Evolutionary conservation across 768 basidiomycete genomes (phyloP), one percentile per base, ranked within the genome.

Genomic region (Suillus occidentalis): DNA sequence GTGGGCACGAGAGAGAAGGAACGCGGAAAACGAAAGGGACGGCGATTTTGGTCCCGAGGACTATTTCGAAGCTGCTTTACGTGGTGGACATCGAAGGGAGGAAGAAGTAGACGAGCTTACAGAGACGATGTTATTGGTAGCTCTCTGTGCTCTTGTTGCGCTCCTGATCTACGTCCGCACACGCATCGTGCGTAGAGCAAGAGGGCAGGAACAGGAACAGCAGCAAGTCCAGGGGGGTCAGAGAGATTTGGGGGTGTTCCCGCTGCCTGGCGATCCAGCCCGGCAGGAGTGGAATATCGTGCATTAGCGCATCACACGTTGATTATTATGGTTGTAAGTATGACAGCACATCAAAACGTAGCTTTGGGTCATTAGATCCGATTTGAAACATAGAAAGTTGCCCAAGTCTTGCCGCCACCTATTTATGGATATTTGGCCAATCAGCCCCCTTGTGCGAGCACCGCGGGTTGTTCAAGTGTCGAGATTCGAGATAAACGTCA

Each of bases 31-130:
- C 63, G 91, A 91, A 36, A 85, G 87, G 31, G 90, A 92, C 36
- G 81, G 82, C 59, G 92, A 94, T 64, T 88, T 88, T 67, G 89
- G 88, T 9, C 88, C 91, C 0, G 94, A 95, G 56, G 93, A 94
- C 71, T 92, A 93, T 75, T 90, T 89, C 69, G 91, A 93, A 36
- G 89, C 81, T 3, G 84, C 86, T 6, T 65, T 87, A 67, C 84
- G 89, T 28, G 85, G 85, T 16, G 83, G 84, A 5, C 78, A 84
- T 59, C 83, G 87, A 16, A 88, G 86, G 18, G 87, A 90, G 22
- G 86, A 82, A n/a, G 86, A 85, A 1, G 75, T 73, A 18, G 87
- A 93, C 65, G 92, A 94, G 69, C 87, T 93, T 63, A 79, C 78
- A 39, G 95, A 96, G 80, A 96, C 91, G 31, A 84, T 93, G 79